Evolutionary conservation across 2,329 filamentous ascomycete species (phyloP).

Genomic region (Colletotrichum limetticola): DNA sequence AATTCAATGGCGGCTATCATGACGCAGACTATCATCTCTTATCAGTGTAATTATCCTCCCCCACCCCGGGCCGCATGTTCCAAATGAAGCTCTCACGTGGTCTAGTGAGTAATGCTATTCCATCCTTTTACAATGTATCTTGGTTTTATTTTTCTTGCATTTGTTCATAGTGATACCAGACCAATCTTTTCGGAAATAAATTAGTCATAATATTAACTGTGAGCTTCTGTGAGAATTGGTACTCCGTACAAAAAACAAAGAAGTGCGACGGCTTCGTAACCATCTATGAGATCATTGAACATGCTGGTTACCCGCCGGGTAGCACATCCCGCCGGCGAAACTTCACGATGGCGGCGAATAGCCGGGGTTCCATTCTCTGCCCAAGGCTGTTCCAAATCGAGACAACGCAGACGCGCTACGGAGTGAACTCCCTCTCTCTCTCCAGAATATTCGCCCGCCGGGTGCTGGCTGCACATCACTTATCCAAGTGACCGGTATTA

Average conservation of each 20-base stretch:
- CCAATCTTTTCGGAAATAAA: not conserved
- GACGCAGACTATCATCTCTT: not conserved
- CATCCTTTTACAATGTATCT: not conserved
- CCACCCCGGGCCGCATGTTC: not conserved
- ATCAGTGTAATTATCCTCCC: conserved; percentile 11
- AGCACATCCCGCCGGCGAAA: not conserved
- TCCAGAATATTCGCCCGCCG: not conserved
- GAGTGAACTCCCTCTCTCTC: no score
- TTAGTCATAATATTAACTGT: not conserved
- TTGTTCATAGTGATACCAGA: not conserved
- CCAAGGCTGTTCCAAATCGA: not conserved
- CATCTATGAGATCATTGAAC: not conserved
- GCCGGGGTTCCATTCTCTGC: not conserved
- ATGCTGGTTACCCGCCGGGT: not conserved
- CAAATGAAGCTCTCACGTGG: conserved; percentile 19
- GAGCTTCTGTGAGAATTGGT: not conserved
- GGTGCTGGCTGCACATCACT: not conserved
- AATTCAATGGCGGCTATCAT: not conserved
- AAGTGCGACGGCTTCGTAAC: no score
- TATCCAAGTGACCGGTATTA: not conserved
- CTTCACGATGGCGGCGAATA: not conserved
- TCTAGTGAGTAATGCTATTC: conserved; percentile 25
- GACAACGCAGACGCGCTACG: not conserved
- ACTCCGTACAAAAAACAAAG: no score
- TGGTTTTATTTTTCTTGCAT: not conserved